phyloP scores from a whole-genome alignment of 805 yeast genomes.

The Soucietia sequanensis region DNA sequence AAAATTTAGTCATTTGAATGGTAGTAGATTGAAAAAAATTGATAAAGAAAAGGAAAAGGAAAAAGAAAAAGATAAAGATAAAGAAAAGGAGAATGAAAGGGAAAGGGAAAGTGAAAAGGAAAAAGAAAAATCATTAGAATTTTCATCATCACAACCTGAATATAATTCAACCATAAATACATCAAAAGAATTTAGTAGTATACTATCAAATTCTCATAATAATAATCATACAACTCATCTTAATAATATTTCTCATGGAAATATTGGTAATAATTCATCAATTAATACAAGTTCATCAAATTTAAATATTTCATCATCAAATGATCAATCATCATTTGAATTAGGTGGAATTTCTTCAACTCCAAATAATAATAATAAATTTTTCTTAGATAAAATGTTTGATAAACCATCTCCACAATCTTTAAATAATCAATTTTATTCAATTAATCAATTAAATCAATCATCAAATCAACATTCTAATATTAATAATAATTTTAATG shows the following conservation, averaged over 20 bases:
- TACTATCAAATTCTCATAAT: conserved; percentile 19
- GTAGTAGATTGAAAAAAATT: not conserved
- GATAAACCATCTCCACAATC: conserved; percentile 39
- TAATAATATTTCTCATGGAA: too few relatives aligned
- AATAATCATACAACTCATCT: too few relatives aligned
- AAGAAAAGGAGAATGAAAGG: conserved; percentile 2
- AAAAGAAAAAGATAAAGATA: too few relatives aligned
- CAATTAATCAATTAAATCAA: conserved; percentile 16
- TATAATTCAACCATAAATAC: conserved; percentile 14
- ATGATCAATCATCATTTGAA: conserved; percentile 43
- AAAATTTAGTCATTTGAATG: conserved; percentile 1
- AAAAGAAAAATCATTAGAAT: not conserved
- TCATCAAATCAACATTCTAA: too few relatives aligned
- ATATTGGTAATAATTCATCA: conserved; percentile 16
- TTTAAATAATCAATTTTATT: too few relatives aligned
- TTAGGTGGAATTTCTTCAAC: conserved; percentile 36
- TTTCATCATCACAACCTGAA: conserved; percentile 6
- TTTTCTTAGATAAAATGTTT: conserved; percentile 36
- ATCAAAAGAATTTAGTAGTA: conserved; percentile 27
- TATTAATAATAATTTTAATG: conserved; percentile 11
- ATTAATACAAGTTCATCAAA: conserved; percentile 28
- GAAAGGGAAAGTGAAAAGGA: too few relatives aligned
- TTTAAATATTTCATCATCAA: conserved; percentile 28
- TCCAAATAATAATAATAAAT: conserved; percentile 41
- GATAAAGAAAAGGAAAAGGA: too few relatives aligned